Evolutionary conservation across 2,329 filamentous ascomycete genomes (phyloP), one percentile per base, ranked within the genome.

Genomic region (Calonectria pseudoreteaudii): DNA sequence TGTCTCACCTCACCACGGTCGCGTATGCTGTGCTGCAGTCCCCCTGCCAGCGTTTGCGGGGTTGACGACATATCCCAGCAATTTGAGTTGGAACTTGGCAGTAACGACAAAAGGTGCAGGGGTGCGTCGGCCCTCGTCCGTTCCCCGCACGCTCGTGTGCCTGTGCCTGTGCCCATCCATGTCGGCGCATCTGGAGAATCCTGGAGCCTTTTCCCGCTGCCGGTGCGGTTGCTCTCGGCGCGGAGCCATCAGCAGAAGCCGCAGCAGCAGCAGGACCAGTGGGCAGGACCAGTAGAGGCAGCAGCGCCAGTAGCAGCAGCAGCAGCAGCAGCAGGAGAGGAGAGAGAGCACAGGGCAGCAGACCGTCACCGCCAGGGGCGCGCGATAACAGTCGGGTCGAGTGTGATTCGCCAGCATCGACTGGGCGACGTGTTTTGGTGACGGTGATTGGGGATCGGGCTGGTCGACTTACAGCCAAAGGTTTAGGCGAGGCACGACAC

Each of bases 401-500:
- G n/a, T 7, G 56, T 28, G 56, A 62, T 62, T 62, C 56, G 56
- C 34, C 14, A 4, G 56, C 20, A 31, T 11, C n/a, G 20, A 31
- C 34, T 34, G 53, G 20, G 13, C 31, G 53, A 58, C 53, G 53
- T 58, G 53, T 58, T 58, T 31, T 58, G 53, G 34, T 34, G 6
- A 18, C 44, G n/a, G 34, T 34, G 30, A n/a, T 53, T 41, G 36
- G 65, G 49, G 28, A 67, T 28, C 9, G 9, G 30, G 34, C 23
- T 30, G 26, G 26, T 28, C 31, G 31, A 67, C 49, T 62, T 23
- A 62, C 56, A 62, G 56, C 56, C 56, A 62, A 28, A 62, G 56
- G 56, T 44, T 62, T 62, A 62, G 34, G 56, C 56, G 56, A 62
- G 56, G 56, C 56, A 62, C 56, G 56, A 62, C 56, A 62, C 56